phyloP scores from a whole-genome alignment of 2,329 filamentous ascomycete species.

The Achaetomium macrosporum region DNA sequence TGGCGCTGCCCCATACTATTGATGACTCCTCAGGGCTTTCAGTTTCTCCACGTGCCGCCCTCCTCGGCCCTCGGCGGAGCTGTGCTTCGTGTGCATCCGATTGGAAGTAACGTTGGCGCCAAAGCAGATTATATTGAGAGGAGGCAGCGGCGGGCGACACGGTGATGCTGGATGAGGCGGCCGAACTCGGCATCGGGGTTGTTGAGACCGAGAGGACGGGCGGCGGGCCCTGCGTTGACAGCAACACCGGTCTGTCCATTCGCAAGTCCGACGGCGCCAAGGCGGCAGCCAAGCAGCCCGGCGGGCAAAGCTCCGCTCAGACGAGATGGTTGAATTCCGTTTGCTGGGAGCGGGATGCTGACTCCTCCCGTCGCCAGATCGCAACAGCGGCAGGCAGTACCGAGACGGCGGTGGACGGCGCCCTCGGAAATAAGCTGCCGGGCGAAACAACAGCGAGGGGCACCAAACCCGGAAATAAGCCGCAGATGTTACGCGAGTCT shows the following conservation, averaged over 20 bases:
- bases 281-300: background rate
- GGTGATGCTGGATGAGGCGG: conserved; percentile 19
- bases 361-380: background rate
- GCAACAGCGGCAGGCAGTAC: background rate
- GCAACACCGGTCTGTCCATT: background rate
- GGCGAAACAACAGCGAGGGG: background rate
- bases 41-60: conserved; percentile 6
- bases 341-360: background rate
- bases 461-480: conserved; percentile 7
- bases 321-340: background rate
- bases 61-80: conserved; percentile 3
- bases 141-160: conserved; percentile 10
- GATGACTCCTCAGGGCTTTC: conserved; percentile 1
- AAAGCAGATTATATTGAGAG: background rate
- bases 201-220: conserved; percentile 8
- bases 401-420: background rate
- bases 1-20: background rate
- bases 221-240: background rate
- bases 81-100: background rate
- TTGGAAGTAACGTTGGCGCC: background rate
- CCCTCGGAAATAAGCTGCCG: background rate
- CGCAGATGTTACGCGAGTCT: background rate
- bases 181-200: conserved; percentile 10
- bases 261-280: background rate
- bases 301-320: background rate